Base-by-base conservation (phyloP, 129 eudicot genomes). In the Flaveria trinervia region DNA sequence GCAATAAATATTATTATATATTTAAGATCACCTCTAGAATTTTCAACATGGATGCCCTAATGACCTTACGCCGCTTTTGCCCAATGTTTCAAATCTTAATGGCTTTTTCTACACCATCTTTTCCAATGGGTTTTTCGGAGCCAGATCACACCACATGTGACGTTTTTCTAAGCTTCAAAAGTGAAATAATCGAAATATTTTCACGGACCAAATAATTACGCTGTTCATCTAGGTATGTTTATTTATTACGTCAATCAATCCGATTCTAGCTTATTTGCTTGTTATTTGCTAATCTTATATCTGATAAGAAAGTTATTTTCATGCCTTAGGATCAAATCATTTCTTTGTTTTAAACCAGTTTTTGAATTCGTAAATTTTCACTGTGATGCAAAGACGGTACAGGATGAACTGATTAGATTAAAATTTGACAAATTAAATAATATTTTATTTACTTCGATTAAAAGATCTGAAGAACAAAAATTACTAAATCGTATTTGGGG, bases 141-240 rank as follows among this genome's bases (percentile, higher is more conserved):
- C 10, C 68, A 9, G 15, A 62, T 62, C 68, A 26, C 18, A 12
- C 2, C 68, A 26, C 12, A 61, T 26, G 12, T 62, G 43, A 28
- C 44, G 68, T 62, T 23, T 62, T 62, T 62, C 44, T 62, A 62
- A 28, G 68, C 68, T 62, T 62, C 16, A 26, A 15, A 62, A 5
- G 10, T 3, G 44, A 26, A 25, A 62, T 14, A 28, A 2, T 14
- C 20, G 10, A 13, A 26, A 62, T 62, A 6, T n/a, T 26, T 61
- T 23, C 22, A 28, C 18, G 0, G 3, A 4, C 30, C 45, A 36
- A 36, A 4, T 1, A 36, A 36, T 36, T 5, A 36, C 7, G 8
- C 0, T 6, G 1, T 36, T 36, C 0, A 36, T 36, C 7, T 5
- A 36, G 65, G 65, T 57, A 57, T 57, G 65, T 9, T 57, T 22